A percentile compares a stretch with the other conserved stretches of the same genome.
phyloP scores from a whole-genome alignment of 1,284 basidiomycete species.

The Kalmanozyma brasiliensis region DNA sequence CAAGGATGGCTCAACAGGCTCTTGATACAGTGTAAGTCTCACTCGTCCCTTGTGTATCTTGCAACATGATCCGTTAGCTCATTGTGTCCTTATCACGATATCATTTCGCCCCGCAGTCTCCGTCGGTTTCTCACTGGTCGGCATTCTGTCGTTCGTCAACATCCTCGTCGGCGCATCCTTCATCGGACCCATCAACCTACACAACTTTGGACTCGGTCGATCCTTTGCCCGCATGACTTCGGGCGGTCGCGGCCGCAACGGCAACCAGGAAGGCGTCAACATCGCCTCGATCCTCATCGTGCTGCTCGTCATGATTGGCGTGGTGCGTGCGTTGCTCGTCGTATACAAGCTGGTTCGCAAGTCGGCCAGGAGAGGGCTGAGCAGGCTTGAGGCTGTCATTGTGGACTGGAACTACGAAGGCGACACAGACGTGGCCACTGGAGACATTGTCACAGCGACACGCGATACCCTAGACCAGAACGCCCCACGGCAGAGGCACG shows the following conservation, averaged over 20 bases:
- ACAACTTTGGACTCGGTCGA: constrained; percentile 52
- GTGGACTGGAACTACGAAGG: constrained; percentile 53
- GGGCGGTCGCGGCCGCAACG: constrained; percentile 22
- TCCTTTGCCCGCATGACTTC: constrained; percentile 51
- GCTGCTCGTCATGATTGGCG: constrained; percentile 49
- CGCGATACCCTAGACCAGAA: constrained; percentile 1
- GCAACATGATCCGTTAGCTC: neutral
- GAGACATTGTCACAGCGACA: constrained; percentile 1
- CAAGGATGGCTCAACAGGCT: constrained; percentile 33
- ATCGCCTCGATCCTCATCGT: constrained; percentile 48
- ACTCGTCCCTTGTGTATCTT: neutral
- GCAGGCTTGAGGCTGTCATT: constrained; percentile 46
- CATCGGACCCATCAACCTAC: constrained; percentile 49
- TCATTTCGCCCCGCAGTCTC: constrained; percentile 20
- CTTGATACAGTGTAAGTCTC: constrained; percentile 35
- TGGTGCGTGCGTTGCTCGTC: constrained; percentile 39
- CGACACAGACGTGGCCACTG: constrained; percentile 19
- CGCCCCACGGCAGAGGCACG: constrained; percentile 8
- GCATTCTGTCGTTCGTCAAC: constrained; percentile 52
- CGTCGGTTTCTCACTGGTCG: constrained; percentile 53
- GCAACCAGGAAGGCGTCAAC: constrained; percentile 40
- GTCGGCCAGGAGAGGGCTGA: constrained; percentile 26
- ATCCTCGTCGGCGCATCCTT: constrained; percentile 45
- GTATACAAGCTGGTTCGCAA: constrained; percentile 42
- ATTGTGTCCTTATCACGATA: neutral